Base-by-base conservation (phyloP, 75 land plant species). In the Picea sitchensis region DNA sequence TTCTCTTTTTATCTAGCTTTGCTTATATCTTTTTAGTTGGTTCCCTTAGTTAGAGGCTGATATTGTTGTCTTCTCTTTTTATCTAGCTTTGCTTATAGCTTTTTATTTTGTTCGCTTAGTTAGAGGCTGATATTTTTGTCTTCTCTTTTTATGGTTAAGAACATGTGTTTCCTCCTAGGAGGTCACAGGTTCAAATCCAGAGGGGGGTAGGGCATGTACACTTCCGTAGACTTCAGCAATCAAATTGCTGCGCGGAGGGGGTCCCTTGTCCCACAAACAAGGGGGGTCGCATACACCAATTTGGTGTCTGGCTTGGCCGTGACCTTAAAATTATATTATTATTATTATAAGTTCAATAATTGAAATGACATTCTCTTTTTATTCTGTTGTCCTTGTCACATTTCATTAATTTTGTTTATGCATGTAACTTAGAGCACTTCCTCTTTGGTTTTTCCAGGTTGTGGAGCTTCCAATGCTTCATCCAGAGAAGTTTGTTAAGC, bases 381-480 rank as follows among this genome's bases (percentile, higher is more conserved):
- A 8, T 9, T 51, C 12, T 51, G 56, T 51, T 51, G 56, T 51
- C 11, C 11, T 51, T 51, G 56, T 51, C 56, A 51, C 9, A 51
- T 44, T 44, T 71, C 23, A 15, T 44, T 44, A 41, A 41, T 71
- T 44, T 44, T 6, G 17, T 71, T 44, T 51, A 51, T 51, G 12
- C 12, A 51, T 51, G 2, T 51, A 51, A 9, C 11, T 9, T 51
- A 0, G 21, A 8, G 1, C 23, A 1, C 12, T 71, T 5, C 21
- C 38, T 18, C 47, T 56, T 75, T 75, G 62, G 36, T 18, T 23
- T 58, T 34, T 44, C 36, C 79, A 91, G 93, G 99, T 96, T 79
- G 99, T 96, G 44, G 99, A 96, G 81, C 87, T 97, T 36, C 99
- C 99, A 34, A 97, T 97, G 99, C 93, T 97, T 78, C 99, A 97